Evolutionary conservation across 2,329 filamentous ascomycete genomes (phyloP).

Genomic region (Colletotrichum spinosum): DNA sequence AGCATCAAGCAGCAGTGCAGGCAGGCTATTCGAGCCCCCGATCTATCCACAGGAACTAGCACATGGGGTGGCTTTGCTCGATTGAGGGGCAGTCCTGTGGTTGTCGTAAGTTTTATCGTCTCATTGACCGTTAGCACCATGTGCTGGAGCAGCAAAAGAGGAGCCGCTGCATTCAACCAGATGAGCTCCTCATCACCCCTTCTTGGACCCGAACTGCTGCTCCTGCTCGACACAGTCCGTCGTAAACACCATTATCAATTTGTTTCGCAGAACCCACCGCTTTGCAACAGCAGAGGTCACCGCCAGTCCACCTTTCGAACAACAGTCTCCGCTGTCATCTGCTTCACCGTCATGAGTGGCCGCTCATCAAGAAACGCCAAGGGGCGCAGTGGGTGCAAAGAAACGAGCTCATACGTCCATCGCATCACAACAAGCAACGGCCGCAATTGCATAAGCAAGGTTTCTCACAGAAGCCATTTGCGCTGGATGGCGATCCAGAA

Average conservation of each 20-base stretch:
- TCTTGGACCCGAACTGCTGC: background rate
- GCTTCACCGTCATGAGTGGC: background rate
- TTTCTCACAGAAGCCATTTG: background rate
- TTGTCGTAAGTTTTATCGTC: constrained; percentile 27
- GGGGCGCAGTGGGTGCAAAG: background rate
- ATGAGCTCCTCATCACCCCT: background rate
- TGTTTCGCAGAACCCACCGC: too few relatives aligned
- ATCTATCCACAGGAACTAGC: constrained; percentile 2
- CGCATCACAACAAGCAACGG: background rate
- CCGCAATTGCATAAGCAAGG: constrained; percentile 15
- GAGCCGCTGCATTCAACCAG: constrained; percentile 5
- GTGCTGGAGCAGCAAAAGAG: background rate
- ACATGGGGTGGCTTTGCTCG: background rate
- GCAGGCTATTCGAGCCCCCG: background rate
- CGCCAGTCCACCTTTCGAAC: constrained; percentile 15
- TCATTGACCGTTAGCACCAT: background rate
- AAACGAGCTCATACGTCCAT: constrained; percentile 12
- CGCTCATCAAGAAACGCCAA: too few relatives aligned
- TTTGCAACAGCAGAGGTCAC: constrained; percentile 21
- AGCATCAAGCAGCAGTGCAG: background rate
- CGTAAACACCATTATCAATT: too few relatives aligned
- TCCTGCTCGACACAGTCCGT: background rate
- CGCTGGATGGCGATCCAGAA: constrained; percentile 27
- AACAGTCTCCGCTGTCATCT: constrained; percentile 8
- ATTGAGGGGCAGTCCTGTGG: background rate